phyloP scores from a whole-genome alignment of 164 flowering plant species.

The Vitis labrusca region DNA sequence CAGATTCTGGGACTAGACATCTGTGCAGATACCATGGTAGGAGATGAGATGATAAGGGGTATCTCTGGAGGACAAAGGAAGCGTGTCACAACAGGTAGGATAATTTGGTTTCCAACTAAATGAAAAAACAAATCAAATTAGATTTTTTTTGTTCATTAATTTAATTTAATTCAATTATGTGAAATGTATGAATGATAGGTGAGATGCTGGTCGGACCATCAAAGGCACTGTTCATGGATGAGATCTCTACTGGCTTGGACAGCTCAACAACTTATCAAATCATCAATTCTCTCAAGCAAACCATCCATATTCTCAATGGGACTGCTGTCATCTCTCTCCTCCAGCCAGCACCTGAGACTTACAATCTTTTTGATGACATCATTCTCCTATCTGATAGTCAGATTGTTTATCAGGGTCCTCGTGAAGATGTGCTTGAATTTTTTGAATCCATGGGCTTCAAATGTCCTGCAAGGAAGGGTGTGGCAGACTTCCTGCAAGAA shows the following conservation, averaged over 20 bases:
- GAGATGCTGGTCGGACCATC: conserved; percentile 64
- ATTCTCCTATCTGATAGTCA: conserved; percentile 39
- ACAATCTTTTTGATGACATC: conserved; percentile 47
- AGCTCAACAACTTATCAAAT: conserved; percentile 67
- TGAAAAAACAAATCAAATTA: no score
- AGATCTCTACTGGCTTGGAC: conserved; percentile 50
- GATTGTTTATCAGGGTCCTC: conserved; percentile 55
- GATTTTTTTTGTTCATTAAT: no score
- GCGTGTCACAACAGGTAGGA: conserved; percentile 44
- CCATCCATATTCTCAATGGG: conserved; percentile 41
- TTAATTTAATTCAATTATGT: no score
- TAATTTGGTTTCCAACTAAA: no score
- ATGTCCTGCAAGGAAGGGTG: conserved; percentile 40
- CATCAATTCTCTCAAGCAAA: conserved; percentile 46
- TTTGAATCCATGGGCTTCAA: conserved; percentile 33
- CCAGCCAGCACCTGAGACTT: conserved; percentile 65
- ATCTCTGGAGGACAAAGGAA: conserved; percentile 43
- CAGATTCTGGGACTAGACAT: conserved; percentile 41
- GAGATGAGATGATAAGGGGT: conserved; percentile 43
- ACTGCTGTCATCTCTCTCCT: conserved; percentile 51
- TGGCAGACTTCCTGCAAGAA: conserved; percentile 40
- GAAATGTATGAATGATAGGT: conserved; percentile 18
- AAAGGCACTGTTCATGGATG: conserved; percentile 39
- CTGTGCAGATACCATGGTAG: conserved; percentile 42
- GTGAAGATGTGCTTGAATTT: conserved; percentile 35